Conservation (phyloP, 164 flowering plant genomes). For the Annona cherimola region DNA sequence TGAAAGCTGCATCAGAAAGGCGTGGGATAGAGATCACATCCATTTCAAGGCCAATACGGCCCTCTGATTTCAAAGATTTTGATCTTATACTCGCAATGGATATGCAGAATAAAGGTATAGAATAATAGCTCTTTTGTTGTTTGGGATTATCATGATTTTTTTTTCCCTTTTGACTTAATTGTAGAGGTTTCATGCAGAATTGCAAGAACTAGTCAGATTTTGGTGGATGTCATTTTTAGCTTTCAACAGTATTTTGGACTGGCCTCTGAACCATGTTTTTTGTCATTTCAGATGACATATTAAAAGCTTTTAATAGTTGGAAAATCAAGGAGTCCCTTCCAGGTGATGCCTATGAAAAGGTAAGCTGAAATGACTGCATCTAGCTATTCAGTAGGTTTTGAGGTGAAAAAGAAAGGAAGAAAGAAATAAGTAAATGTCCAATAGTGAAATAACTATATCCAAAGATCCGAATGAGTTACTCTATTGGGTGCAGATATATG, state of each 20-base stretch:
- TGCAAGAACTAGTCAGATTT: background rate
- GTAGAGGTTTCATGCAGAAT: background rate
- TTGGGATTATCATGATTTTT: background rate
- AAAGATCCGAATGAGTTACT: too few species aligned
- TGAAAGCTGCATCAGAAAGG: slow-evolving; percentile 81
- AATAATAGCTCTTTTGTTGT: background rate
- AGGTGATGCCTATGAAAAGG: slow-evolving; percentile 78
- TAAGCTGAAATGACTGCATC: slow-evolving; percentile 11
- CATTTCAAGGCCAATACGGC: slow-evolving; percentile 66
- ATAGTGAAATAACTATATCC: too few species aligned
- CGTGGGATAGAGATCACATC: slow-evolving; percentile 91
- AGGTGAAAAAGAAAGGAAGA: background rate
- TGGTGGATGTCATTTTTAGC: background rate
- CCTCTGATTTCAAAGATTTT: slow-evolving; percentile 22
- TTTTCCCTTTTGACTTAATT: slow-evolving; percentile 1
- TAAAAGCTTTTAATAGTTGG: slow-evolving; percentile 76
- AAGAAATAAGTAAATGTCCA: too few species aligned
- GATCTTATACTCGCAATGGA: slow-evolving; percentile 86
- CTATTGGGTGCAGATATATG: too few species aligned
- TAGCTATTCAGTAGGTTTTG: background rate
- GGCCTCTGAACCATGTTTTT: background rate
- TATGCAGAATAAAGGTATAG: slow-evolving; percentile 71
- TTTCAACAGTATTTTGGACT: background rate
- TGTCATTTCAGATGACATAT: slow-evolving; percentile 55
- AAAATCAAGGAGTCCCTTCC: slow-evolving; percentile 57